Evolutionary conservation across 1,139 yeast species (phyloP), one percentile per base, ranked within the genome.

Genomic region (Candida tropicalis): DNA sequence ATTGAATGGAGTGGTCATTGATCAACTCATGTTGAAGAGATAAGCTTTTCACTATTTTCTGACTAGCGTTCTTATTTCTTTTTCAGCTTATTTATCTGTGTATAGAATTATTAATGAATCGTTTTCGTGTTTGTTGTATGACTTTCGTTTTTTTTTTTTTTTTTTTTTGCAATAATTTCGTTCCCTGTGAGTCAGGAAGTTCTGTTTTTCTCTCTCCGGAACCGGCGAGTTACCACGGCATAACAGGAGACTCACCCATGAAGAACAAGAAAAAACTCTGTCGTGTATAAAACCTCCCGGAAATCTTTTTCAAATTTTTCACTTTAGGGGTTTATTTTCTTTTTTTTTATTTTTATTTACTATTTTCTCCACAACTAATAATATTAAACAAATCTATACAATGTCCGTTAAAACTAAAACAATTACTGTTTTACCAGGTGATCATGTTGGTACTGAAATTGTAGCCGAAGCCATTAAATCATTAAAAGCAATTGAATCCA

Each of bases 1-100:
- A 93, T 93, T 59, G 96, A 93, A 70, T 93, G 99, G 99, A 87
- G 96, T 46, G 97, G 96, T 51, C 98, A 91, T 68, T 50, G 40
- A 37, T n/a, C 22, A 5, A 20, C 23, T n/a, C n/a, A n/a, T n/a
- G n/a, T n/a, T n/a, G n/a, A n/a, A n/a, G n/a, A n/a, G n/a, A n/a
- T n/a, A n/a, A n/a, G n/a, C n/a, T n/a, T n/a, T n/a, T n/a, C n/a
- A n/a, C n/a, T n/a, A n/a, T n/a, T n/a, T n/a, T n/a, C n/a, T n/a
- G n/a, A n/a, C n/a, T n/a, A n/a, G n/a, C n/a, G n/a, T n/a, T n/a
- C n/a, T n/a, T n/a, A n/a, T n/a, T n/a, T n/a, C n/a, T n/a, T n/a
- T n/a, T n/a, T n/a, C n/a, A n/a, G n/a, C n/a, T 25, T 25, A n/a
- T 25, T 25, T 25, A 11, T 27, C n/a, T 20, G 28, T 33, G 36